phyloP scores from a whole-genome alignment of 2,329 filamentous ascomycete species.

The Xylaria sp. region DNA sequence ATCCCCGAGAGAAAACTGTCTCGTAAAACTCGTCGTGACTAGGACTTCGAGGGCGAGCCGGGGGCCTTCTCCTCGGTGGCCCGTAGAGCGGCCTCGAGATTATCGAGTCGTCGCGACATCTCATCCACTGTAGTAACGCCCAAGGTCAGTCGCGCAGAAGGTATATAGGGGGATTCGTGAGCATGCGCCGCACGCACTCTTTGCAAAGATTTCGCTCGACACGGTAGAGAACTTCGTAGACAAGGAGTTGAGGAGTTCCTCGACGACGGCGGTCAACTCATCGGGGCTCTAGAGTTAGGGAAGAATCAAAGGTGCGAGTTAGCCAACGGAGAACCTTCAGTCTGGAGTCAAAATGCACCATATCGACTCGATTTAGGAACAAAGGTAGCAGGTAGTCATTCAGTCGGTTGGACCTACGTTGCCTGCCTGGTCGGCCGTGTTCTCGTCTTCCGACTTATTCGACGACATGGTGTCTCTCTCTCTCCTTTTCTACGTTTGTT shows the following conservation, averaged over 20 bases:
- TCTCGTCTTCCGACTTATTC: conserved; percentile 23
- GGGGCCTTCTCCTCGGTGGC: conserved; percentile 46
- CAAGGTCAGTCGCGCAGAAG: conserved; percentile 5
- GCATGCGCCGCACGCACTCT: conserved; percentile 52
- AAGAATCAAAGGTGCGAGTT: neutral
- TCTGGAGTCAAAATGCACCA: neutral
- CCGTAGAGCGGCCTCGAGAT: conserved; percentile 68
- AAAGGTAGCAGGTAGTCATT: neutral
- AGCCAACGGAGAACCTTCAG: neutral
- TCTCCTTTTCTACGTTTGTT: neutral
- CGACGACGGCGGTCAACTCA: conserved; percentile 72
- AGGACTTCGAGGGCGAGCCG: conserved; percentile 35
- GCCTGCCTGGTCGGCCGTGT: conserved; percentile 13
- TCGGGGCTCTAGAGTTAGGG: conserved; percentile 35
- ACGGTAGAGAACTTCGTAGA: conserved; percentile 81
- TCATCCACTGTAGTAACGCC: conserved; percentile 69
- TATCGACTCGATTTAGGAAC: neutral
- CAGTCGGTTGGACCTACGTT: conserved; percentile 16
- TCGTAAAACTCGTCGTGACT: conserved; percentile 14
- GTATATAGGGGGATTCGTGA: neutral
- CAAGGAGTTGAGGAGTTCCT: conserved; percentile 78
- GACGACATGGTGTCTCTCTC: conserved; percentile 24
- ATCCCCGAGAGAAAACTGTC: neutral
- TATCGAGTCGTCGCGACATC: conserved; percentile 82
- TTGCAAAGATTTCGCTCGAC: conserved; percentile 80